These are phyloP conservation scores for Trifolium pratense DNA, from an alignment of 306 rosid species.

Conservation along the genomic window DNA sequence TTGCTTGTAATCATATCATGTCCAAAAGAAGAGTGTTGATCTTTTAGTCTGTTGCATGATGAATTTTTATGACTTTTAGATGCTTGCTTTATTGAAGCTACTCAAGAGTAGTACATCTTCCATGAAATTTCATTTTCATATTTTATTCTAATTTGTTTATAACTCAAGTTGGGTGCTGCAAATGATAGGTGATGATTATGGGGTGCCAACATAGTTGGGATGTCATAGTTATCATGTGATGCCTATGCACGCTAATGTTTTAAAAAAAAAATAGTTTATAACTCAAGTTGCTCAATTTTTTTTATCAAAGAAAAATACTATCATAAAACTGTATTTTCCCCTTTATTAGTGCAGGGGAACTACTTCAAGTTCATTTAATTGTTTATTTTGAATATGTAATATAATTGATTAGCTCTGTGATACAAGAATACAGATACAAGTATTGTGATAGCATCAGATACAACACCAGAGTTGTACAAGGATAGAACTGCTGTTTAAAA, in stretches of 20 bases:
- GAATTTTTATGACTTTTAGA: slow-evolving; percentile 17
- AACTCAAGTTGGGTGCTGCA: slow-evolving; percentile 12
- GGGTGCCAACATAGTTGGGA: too few relatives aligned
- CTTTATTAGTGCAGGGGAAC: slow-evolving; percentile 4
- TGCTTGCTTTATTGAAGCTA: slow-evolving; percentile 6
- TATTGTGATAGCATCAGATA: neutral
- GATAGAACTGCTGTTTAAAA: neutral
- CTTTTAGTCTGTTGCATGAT: slow-evolving; percentile 29
- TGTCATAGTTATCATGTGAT: too few relatives aligned
- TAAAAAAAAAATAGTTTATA: too few relatives aligned
- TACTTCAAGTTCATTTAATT: slow-evolving; percentile 10
- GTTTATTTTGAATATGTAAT: slow-evolving; percentile 2
- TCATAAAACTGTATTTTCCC: slow-evolving; percentile 12
- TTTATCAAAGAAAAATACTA: neutral
- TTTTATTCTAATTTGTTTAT: slow-evolving; percentile 19
- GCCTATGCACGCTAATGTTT: too few relatives aligned
- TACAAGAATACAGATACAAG: neutral
- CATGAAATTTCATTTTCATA: neutral
- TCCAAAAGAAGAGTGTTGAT: slow-evolving; percentile 18
- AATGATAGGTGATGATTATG: too few relatives aligned
- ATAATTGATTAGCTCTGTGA: neutral
- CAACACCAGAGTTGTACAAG: neutral
- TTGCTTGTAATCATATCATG: slow-evolving; percentile 3
- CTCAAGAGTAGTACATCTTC: slow-evolving; percentile 19
- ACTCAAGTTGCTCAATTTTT: slow-evolving; percentile 2